Evolutionary conservation across 202 grass and related monocot genomes (phyloP).

Genomic region (Elaeis oleifera): DNA sequence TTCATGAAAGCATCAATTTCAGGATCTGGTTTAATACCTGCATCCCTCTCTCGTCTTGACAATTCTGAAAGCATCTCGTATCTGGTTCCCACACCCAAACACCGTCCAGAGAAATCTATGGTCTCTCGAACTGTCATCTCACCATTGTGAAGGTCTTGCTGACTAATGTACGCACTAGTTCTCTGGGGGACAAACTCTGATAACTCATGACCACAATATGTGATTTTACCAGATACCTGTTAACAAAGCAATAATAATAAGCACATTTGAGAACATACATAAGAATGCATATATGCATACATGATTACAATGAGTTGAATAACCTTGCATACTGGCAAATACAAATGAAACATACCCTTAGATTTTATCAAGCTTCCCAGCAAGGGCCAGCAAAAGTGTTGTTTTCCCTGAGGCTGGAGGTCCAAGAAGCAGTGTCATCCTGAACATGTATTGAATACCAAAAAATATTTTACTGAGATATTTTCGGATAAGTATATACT

Average conservation of each 20-base stretch:
- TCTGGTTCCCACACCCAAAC: conserved; percentile 64
- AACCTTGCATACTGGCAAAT: not conserved
- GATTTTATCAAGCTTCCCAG: conserved; percentile 60
- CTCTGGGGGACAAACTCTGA: conserved; percentile 62
- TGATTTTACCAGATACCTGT: conserved; percentile 61
- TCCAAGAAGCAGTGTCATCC: conserved; percentile 92
- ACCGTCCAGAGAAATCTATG: conserved; percentile 66
- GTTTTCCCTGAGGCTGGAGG: conserved; percentile 87
- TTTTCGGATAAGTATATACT: not conserved
- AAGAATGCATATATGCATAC: conserved; percentile 10
- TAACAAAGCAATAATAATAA: not conserved
- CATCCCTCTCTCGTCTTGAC: conserved; percentile 48
- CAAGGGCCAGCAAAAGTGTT: conserved; percentile 60
- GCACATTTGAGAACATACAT: not conserved
- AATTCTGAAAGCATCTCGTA: conserved; percentile 79
- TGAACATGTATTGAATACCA: conserved; percentile 25
- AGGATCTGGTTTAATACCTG: conserved; percentile 72
- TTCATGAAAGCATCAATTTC: conserved; percentile 95
- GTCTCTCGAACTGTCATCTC: conserved; percentile 96
- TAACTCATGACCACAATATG: conserved; percentile 60
- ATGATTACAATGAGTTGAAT: not conserved
- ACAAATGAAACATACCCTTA: conserved; percentile 33
- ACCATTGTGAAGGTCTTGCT: conserved; percentile 64
- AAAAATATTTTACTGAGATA: not conserved
- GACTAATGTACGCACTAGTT: conserved; percentile 74